These are phyloP conservation scores for Wickerhamomyces bisporus DNA, from an alignment of 805 yeast genomes.

Conservation along the genomic window DNA sequence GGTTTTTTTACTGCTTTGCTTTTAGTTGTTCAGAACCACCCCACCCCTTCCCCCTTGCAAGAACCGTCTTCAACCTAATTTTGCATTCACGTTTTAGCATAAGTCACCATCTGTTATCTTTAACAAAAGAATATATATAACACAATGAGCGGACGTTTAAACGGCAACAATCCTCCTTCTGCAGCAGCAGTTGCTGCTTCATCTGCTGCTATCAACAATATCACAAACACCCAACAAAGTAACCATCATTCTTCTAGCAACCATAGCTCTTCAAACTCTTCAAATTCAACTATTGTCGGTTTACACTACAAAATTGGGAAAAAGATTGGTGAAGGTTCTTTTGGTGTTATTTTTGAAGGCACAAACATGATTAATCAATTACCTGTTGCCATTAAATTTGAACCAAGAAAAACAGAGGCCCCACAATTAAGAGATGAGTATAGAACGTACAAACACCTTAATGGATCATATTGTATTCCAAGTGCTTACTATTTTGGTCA, in stretches of 20 bases:
- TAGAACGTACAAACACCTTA: slow-evolving; percentile 84
- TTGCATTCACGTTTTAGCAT: too few relatives aligned
- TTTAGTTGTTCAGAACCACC: too few relatives aligned
- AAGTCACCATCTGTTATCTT: too few relatives aligned
- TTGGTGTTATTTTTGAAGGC: slow-evolving; percentile 97
- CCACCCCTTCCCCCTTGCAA: too few relatives aligned
- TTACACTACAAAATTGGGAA: slow-evolving; percentile 95
- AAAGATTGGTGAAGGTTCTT: slow-evolving; percentile 97
- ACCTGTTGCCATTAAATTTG: slow-evolving; percentile 95
- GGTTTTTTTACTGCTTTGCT: too few relatives aligned
- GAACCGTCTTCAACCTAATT: too few relatives aligned
- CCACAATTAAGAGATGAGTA: slow-evolving; percentile 97
- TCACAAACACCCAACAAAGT: slow-evolving; percentile 3
- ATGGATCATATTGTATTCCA: slow-evolving; percentile 83
- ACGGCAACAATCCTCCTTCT: slow-evolving; percentile 2
- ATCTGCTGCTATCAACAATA: slow-evolving; percentile 5
- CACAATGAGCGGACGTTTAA: slow-evolving; percentile 2
- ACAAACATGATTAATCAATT: slow-evolving; percentile 85
- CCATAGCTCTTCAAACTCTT: neutral
- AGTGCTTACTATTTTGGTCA: slow-evolving; percentile 98
- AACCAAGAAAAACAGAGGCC: slow-evolving; percentile 94
- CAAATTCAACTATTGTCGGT: slow-evolving; percentile 42
- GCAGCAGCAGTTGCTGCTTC: slow-evolving; percentile 8
- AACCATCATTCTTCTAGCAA: neutral
- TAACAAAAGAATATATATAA: too few relatives aligned